Evolutionary conservation across 2,329 filamentous ascomycete species (phyloP), one percentile per base, ranked within the genome.

Genomic region (Alternaria sp.): DNA sequence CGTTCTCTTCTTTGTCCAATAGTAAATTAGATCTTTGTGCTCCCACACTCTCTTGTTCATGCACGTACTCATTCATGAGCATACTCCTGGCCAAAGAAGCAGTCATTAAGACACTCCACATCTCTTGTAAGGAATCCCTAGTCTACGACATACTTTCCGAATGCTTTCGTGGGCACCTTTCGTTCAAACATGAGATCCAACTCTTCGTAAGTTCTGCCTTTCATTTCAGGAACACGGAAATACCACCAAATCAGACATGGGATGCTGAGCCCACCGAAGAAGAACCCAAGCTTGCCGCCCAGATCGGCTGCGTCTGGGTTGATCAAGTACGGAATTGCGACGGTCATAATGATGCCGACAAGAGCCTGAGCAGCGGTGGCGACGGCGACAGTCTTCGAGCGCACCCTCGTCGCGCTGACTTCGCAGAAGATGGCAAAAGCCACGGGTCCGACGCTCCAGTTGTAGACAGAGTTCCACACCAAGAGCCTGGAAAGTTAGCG

Each of bases 201-300:
- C 70, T 83, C 81, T 56, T 82, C 80, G 61, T 77, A 82, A 26
- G 81, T 82, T 30, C 80, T 63, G 1, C 75, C 80, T 57, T 77
- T 79, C 47, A 80, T 82, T 66, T 82, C 81, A 5, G 81, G 81
- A 2, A 82, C 70, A 28, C 78, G 69, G 25, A 80, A 78, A 61
- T 72, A 82, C 2, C 76, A 72, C 80, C 81, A 81, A 0, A 78
- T 33, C 8, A 82, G 60, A 41, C 75, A 75, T 1, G 80, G 58
- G 3, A 74, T 55, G 10, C 74, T 73, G 4, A 81, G 61, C 0
- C 78, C 80, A 8, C 78, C 80, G 60, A 79, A 82, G 69, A 82
- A 79, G 71, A 82, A 82, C 0, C 79, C 81, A 20, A 82, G 73
- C 64, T 82, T 83, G 25, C 81, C 81, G 21, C 75, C 63, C 47